Base-by-base conservation (phyloP, 176 grass and related monocot genomes). In the Aechmea fasciata region DNA sequence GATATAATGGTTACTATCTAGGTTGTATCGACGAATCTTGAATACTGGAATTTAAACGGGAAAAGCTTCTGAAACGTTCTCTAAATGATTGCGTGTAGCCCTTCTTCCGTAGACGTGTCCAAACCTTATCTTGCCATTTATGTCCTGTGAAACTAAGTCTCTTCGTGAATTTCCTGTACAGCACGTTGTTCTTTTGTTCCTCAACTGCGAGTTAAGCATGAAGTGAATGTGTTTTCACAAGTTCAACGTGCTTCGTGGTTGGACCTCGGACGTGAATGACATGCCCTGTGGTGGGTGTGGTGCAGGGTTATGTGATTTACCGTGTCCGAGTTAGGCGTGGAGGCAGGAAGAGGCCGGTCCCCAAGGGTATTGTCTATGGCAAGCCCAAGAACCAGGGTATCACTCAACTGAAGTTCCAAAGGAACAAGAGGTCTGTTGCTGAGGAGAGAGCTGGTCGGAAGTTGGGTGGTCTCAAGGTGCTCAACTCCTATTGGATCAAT, bases 331-430 rank as follows among this genome's bases (percentile, higher is more conserved):
- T 81, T 10, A 81, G 78, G 33, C 78, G 78, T 69, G 78, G 90
- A 63, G 90, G 90, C 78, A 84, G 90, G 83, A 95, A 95, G 90
- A 87, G 90, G 75, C 90, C 90, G 9, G 71, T 81, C 2, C 78
- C 78, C 2, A 81, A 81, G 63, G 78, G 78, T 73, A 81, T 81
- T 59, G 90, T 95, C 19, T 95, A 95, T 66, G 90, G 90, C 59
- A 95, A 95, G 75, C 90, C 90, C 41, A 95, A 95, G 75, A 85
- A 95, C 72, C 90, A 95, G 81, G 91, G 91, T 87, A 76, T 96
- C 17, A 96, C 81, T 48, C 91, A 95, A 52, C 87, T 95, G 51
- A 90, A 95, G 78, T 95, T 95, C 91, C 91, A 95, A 75, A 87
- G 87, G 73, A 95, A 95, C 86, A 95, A 95, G 72, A 81, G 91